Percentiles rank a stretch among this genome's conserved stretches.
phyloP scores from a whole-genome alignment of 2,329 filamentous ascomycete species.

The Diplodia mutila region DNA sequence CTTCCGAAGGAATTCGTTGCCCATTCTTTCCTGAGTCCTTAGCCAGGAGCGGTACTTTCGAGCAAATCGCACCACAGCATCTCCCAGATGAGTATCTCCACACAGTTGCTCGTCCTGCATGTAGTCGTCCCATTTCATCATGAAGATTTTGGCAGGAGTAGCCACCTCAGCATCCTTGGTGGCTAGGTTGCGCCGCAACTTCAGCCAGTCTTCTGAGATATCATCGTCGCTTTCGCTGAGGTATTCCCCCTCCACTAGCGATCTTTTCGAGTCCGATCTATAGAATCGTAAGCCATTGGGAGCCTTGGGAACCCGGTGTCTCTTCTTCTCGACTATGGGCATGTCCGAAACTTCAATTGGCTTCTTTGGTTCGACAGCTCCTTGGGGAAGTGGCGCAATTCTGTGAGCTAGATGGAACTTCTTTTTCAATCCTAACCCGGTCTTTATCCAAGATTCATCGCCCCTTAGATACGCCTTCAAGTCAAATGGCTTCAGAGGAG shows the following conservation, averaged over 20 bases:
- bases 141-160: constrained; percentile 37
- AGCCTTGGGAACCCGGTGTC: constrained; percentile 42
- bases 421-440: constrained; percentile 27
- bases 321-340: constrained; percentile 32
- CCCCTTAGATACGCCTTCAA: constrained; percentile 38
- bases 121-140: constrained; percentile 43
- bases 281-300: constrained; percentile 43
- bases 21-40: constrained; percentile 30
- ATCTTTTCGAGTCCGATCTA: constrained; percentile 45
- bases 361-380: constrained; percentile 26
- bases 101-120: constrained; percentile 43
- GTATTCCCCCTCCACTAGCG: constrained; percentile 41
- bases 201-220: constrained; percentile 32
- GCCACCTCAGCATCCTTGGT: constrained; percentile 27
- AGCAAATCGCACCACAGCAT: constrained; percentile 47
- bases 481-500: constrained; percentile 43
- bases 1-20: constrained; percentile 38
- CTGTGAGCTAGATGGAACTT: neutral
- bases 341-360: constrained; percentile 31
- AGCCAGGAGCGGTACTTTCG: constrained; percentile 33
- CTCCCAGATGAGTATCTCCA: constrained; percentile 39
- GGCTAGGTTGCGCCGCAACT: constrained; percentile 41
- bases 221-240: constrained; percentile 50
- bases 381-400: neutral
- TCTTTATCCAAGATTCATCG: constrained; percentile 39